Conservation (phyloP, 768 basidiomycete genomes). For the Sarcodon sp. region DNA sequence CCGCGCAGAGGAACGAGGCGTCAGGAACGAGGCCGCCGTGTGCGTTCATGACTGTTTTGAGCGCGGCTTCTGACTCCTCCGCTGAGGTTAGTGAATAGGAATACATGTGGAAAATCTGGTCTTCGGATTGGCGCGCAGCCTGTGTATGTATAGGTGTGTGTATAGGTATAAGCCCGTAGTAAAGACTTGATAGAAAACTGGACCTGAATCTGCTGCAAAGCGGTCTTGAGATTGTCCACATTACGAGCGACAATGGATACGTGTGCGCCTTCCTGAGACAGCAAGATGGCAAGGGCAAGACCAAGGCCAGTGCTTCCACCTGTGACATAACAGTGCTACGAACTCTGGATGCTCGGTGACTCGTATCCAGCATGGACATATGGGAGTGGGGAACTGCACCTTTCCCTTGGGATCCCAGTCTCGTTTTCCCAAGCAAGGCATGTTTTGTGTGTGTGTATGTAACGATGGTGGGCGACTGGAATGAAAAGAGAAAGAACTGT, state of each 20-base stretch:
- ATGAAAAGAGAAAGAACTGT: too few species aligned
- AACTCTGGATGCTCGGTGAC: not conserved
- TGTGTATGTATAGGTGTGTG: conserved; percentile 11
- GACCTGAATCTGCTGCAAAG: conserved; percentile 56
- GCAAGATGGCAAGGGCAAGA: conserved; percentile 52
- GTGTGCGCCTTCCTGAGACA: conserved; percentile 60
- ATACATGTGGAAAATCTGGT: conserved; percentile 52
- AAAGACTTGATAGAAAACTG: conserved; percentile 8
- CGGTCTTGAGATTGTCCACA: conserved; percentile 45
- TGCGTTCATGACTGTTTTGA: conserved; percentile 43
- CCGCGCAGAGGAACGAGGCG: conserved; percentile 71
- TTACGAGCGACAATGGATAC: conserved; percentile 81
- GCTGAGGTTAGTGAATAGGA: conserved; percentile 52
- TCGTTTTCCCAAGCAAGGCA: not conserved
- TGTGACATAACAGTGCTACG: conserved; percentile 75
- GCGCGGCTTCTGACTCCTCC: conserved; percentile 40
- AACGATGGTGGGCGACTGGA: too few species aligned
- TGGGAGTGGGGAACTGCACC: not conserved
- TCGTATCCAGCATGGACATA: not conserved
- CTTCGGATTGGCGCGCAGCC: conserved; percentile 36
- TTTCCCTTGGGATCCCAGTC: not conserved
- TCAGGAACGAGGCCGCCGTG: conserved; percentile 56
- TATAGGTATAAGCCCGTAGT: not conserved
- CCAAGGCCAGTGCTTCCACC: conserved; percentile 80
- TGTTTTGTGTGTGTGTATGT: not conserved